These are phyloP conservation scores for Bryopsis sp. DNA, from an alignment of 139 green algal genomes.

Conservation along the genomic window DNA sequence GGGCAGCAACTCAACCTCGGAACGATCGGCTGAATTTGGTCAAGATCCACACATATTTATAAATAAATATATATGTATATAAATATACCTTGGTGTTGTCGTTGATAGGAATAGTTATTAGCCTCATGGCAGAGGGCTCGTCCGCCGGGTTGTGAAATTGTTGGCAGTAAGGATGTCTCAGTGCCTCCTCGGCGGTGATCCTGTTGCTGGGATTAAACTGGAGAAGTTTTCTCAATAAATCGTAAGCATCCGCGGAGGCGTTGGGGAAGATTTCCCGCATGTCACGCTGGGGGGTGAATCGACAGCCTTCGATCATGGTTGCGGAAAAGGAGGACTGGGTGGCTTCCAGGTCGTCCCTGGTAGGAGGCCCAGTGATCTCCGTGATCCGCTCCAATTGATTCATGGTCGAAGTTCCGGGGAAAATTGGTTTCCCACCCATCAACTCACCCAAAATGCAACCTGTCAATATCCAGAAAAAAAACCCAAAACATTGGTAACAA, in stretches of 20 bases:
- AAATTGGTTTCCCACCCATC: slow-evolving; percentile 79
- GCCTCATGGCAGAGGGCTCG: slow-evolving; percentile 53
- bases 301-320: slow-evolving; percentile 86
- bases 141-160: slow-evolving; percentile 87
- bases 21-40: no score
- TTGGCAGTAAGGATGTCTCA: slow-evolving; percentile 89
- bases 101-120: slow-evolving; percentile 86
- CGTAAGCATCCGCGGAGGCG: slow-evolving; percentile 60
- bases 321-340: slow-evolving; percentile 82
- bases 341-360: slow-evolving; percentile 62
- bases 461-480: no score
- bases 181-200: slow-evolving; percentile 74
- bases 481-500: no score
- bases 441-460: slow-evolving; percentile 97
- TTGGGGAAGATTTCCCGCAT: slow-evolving; percentile 69
- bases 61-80: no score
- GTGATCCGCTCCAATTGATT: slow-evolving; percentile 87
- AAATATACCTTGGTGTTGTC: slow-evolving; percentile 92
- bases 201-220: slow-evolving; percentile 67
- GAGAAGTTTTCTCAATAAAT: slow-evolving; percentile 75
- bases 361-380: slow-evolving; percentile 56
- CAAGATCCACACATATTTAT: slow-evolving; percentile 33
- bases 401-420: slow-evolving; percentile 91
- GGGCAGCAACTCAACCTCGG: no score
- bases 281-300: slow-evolving; percentile 28